Evolutionary conservation across 352 stramenopile genomes (phyloP).

Genomic region (Phytophthora hibernalis): DNA sequence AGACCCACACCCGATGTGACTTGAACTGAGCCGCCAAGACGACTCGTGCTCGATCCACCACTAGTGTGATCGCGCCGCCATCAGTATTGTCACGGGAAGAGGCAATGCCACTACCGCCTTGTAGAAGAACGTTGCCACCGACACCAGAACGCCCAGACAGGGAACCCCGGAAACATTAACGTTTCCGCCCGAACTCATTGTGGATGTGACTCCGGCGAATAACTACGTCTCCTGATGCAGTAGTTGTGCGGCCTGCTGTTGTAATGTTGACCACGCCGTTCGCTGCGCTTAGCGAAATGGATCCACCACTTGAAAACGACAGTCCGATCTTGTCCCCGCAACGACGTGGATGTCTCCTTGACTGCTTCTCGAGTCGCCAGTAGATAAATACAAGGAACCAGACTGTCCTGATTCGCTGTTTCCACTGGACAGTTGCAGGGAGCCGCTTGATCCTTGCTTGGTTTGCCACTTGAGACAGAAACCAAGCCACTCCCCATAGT

Average conservation of each 20-base stretch:
- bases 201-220: slow-evolving; percentile 11
- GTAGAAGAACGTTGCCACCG: slow-evolving; percentile 16
- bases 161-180: slow-evolving; percentile 27
- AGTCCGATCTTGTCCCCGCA: slow-evolving; percentile 14
- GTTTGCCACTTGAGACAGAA: slow-evolving; percentile 16
- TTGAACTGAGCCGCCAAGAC: slow-evolving; percentile 18
- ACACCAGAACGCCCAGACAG: slow-evolving; percentile 15
- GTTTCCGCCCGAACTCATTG: slow-evolving; percentile 16
- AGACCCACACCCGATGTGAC: slow-evolving; percentile 17
- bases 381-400: slow-evolving; percentile 22
- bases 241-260: slow-evolving; percentile 10
- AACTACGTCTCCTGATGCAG: slow-evolving; percentile 12
- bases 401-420: slow-evolving; percentile 15
- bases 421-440: slow-evolving; percentile 20
- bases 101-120: slow-evolving; percentile 13
- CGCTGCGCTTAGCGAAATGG: slow-evolving; percentile 12
- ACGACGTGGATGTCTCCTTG: slow-evolving; percentile 20
- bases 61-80: slow-evolving; percentile 9
- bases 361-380: slow-evolving; percentile 13
- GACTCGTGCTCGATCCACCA: slow-evolving; percentile 16
- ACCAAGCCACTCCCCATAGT: slow-evolving; percentile 18
- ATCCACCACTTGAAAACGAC: slow-evolving; percentile 14
- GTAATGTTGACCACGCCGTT: slow-evolving; percentile 14
- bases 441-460: slow-evolving; percentile 19
- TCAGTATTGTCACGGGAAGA: slow-evolving; percentile 15